phyloP scores from a whole-genome alignment of 2,329 filamentous ascomycete genomes.

The Pyricularia sp. region DNA sequence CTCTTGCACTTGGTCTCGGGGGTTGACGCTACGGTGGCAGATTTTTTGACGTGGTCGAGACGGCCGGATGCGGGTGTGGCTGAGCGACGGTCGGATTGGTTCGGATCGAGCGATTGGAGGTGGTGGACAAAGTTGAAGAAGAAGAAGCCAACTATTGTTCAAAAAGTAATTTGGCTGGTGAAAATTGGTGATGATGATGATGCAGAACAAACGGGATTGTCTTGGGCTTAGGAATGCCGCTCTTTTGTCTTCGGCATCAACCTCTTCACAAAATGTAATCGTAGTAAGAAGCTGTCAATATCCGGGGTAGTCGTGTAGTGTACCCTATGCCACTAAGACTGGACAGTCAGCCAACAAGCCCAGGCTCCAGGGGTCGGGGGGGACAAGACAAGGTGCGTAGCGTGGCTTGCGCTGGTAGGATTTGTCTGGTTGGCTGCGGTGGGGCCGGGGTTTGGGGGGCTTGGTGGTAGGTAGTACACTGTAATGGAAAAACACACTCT shows the following conservation, averaged over 20 bases:
- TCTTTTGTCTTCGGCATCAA: not conserved
- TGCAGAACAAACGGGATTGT: not conserved
- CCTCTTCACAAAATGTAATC: not conserved
- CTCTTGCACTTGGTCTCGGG: not conserved
- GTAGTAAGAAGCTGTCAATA: not conserved
- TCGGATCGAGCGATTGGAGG: not conserved
- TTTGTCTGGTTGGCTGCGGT: not conserved
- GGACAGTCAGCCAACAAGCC: not conserved
- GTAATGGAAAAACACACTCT: not conserved
- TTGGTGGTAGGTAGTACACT: not conserved
- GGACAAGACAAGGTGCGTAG: not conserved
- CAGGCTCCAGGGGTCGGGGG: not conserved
- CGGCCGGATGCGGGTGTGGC: not conserved
- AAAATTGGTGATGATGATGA: not conserved
- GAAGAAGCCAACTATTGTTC: not conserved
- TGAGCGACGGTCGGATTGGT: not conserved
- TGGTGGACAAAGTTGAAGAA: not conserved
- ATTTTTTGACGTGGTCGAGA: not conserved
- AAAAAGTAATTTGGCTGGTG: not conserved
- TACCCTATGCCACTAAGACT: not conserved
- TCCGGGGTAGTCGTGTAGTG: slow-evolving; percentile 1
- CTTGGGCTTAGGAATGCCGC: not conserved
- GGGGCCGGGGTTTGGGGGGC: not conserved
- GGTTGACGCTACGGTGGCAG: not conserved
- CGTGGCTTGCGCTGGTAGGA: not conserved